phyloP scores from a whole-genome alignment of 2,329 filamentous ascomycete species.

The Cercospora sesami region DNA sequence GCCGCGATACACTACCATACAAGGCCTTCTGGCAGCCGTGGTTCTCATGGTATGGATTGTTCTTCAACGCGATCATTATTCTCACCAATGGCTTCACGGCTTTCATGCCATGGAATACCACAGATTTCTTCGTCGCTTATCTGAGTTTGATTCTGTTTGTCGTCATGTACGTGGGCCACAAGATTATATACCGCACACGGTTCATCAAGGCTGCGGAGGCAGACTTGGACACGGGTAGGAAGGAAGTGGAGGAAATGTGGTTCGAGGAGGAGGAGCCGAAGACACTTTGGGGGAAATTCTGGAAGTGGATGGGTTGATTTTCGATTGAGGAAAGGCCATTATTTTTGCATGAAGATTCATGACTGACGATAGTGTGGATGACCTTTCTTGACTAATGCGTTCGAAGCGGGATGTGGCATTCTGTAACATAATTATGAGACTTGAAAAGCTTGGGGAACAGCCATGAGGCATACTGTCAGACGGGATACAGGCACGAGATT shows the following conservation, averaged over 20 bases:
- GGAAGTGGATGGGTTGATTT: slow-evolving; percentile 31
- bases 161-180: slow-evolving; percentile 69
- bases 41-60: slow-evolving; percentile 66
- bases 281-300: slow-evolving; percentile 38
- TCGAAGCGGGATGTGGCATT: background rate
- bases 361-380: background rate
- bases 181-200: slow-evolving; percentile 55
- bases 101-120: slow-evolving; percentile 69
- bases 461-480: background rate
- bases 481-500: background rate
- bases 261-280: slow-evolving; percentile 38
- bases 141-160: slow-evolving; percentile 73
- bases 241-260: slow-evolving; percentile 40
- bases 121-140: slow-evolving; percentile 72
- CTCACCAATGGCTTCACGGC: slow-evolving; percentile 76
- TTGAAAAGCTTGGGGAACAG: background rate
- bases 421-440: background rate
- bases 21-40: slow-evolving; percentile 69
- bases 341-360: background rate
- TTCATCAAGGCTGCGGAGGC: slow-evolving; percentile 46
- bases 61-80: slow-evolving; percentile 67
- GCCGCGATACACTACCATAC: slow-evolving; percentile 68
- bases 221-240: slow-evolving; percentile 46
- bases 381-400: background rate
- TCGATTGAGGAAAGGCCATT: background rate